phyloP scores from a whole-genome alignment of 495 filamentous ascomycete species.

The Neurospora tetrasperma region DNA sequence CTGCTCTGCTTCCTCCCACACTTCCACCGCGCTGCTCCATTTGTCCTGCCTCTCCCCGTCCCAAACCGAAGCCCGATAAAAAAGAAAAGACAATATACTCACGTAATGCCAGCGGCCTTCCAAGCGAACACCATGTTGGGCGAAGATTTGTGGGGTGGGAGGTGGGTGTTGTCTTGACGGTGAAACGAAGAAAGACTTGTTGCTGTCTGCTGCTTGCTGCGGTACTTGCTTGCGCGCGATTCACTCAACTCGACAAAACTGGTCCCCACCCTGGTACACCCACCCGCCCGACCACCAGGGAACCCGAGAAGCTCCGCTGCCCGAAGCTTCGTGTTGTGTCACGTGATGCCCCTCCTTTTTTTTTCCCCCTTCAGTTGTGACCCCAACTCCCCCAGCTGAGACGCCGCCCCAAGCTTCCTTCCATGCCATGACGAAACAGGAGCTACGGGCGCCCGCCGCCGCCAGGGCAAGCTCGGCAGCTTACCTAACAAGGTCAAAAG shows the following conservation, averaged over 20 bases:
- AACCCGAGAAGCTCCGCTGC: slow-evolving; percentile 22
- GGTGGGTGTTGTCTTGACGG: not conserved
- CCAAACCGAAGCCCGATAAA: not conserved
- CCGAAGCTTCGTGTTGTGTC: slow-evolving; percentile 16
- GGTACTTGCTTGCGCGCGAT: not conserved
- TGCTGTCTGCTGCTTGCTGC: not conserved
- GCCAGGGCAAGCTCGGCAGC: not conserved
- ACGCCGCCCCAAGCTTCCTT: not conserved
- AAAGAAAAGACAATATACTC: slow-evolving; percentile 27
- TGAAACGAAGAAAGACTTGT: not conserved
- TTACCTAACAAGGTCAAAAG: not conserved
- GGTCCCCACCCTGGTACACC: slow-evolving; percentile 13
- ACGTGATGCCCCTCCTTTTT: slow-evolving; percentile 11
- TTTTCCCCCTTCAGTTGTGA: too few relatives aligned
- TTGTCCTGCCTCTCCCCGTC: not conserved
- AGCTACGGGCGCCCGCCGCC: not conserved
- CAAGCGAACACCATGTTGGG: slow-evolving; percentile 94
- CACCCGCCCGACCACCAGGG: not conserved
- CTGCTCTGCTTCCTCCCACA: not conserved
- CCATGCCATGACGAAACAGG: not conserved
- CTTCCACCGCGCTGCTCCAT: not conserved
- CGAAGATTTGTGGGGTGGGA: slow-evolving; percentile 14
- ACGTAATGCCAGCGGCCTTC: slow-evolving; percentile 97
- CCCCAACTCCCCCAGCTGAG: too few relatives aligned
- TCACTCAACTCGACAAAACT: slow-evolving; percentile 13